These are phyloP conservation scores for Melanomma pulvis-pyrius DNA, from an alignment of 495 filamentous ascomycete species.

Conservation along the genomic window DNA sequence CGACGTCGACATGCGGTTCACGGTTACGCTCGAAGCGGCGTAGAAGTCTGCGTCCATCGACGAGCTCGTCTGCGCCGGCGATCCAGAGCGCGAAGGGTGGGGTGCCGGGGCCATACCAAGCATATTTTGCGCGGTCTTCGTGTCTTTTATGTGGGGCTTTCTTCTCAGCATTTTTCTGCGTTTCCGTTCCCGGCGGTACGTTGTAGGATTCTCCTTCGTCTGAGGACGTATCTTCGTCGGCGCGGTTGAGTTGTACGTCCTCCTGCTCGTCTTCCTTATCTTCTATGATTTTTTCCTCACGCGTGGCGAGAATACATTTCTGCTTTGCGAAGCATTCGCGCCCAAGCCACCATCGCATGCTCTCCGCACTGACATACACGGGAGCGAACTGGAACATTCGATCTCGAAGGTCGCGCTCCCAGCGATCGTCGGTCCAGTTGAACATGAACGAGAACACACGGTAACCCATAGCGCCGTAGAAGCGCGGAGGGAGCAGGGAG, in stretches of 20 bases:
- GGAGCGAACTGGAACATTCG: conserved; percentile 92
- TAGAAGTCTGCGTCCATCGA: conserved; percentile 78
- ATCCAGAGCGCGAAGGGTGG: conserved; percentile 93
- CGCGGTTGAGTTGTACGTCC: conserved; percentile 37
- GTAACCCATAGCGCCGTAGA: conserved; percentile 89
- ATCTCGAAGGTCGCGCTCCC: conserved; percentile 79
- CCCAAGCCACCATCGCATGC: conserved; percentile 96
- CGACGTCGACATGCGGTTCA: conserved; percentile 79
- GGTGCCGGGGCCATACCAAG: conserved; percentile 80
- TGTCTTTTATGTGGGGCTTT: not conserved
- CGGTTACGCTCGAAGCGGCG: conserved; percentile 72
- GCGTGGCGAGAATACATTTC: conserved; percentile 83
- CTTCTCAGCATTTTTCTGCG: not conserved
- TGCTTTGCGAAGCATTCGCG: conserved; percentile 88
- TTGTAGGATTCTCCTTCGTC: conserved; percentile 16
- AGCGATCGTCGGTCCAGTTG: conserved; percentile 81
- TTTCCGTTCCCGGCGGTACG: not conserved
- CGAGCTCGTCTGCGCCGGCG: conserved; percentile 76
- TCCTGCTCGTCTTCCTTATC: conserved; percentile 60
- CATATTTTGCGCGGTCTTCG: conserved; percentile 43
- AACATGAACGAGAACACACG: conserved; percentile 89
- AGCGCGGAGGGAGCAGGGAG: conserved; percentile 56
- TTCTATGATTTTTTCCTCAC: conserved; percentile 66
- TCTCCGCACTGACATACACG: conserved; percentile 86
- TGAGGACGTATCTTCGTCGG: conserved; percentile 36